These are phyloP conservation scores for Wickerhamomyces chaumierensis DNA, from an alignment of 805 yeast species.

Conservation along the genomic window DNA sequence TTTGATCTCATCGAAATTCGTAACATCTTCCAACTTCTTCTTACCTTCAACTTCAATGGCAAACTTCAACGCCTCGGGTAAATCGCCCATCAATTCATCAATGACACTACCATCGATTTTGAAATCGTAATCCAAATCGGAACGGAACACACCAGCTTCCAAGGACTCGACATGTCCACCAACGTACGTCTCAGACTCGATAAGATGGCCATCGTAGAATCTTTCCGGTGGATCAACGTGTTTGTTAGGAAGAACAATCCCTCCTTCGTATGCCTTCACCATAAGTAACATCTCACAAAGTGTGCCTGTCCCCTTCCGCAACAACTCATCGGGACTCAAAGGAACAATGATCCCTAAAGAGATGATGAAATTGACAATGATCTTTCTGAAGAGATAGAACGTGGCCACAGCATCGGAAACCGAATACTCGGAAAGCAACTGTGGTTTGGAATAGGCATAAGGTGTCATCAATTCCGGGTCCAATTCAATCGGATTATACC, in stretches of 20 bases:
- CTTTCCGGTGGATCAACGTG: constrained; percentile 90
- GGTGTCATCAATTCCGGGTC: constrained; percentile 99
- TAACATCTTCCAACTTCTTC: constrained; percentile 62
- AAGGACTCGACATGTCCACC: constrained; percentile 98
- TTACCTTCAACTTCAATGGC: constrained; percentile 75
- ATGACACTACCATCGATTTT: constrained; percentile 71
- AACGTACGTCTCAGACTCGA: constrained; percentile 94
- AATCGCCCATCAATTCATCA: constrained; percentile 63
- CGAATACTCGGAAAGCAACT: constrained; percentile 85
- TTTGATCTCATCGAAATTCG: constrained; percentile 68
- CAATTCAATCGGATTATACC: constrained; percentile 91
- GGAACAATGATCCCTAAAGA: constrained; percentile 95
- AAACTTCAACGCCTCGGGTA: constrained; percentile 70
- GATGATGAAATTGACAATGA: constrained; percentile 93
- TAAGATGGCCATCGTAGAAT: constrained; percentile 85
- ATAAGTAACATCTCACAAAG: constrained; percentile 93
- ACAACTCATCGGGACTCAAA: constrained; percentile 88
- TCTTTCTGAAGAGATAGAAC: constrained; percentile 88
- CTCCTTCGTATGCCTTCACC: constrained; percentile 84
- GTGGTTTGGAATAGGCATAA: constrained; percentile 91
- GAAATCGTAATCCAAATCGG: constrained; percentile 72
- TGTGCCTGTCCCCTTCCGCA: constrained; percentile 97
- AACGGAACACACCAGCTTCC: constrained; percentile 95
- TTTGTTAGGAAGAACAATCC: constrained; percentile 82
- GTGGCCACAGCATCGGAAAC: constrained; percentile 99